A percentile compares a stretch with the other conserved stretches of the same genome.
Conservation (phyloP, 345 rosid genomes). For the Kandelia obovata region DNA sequence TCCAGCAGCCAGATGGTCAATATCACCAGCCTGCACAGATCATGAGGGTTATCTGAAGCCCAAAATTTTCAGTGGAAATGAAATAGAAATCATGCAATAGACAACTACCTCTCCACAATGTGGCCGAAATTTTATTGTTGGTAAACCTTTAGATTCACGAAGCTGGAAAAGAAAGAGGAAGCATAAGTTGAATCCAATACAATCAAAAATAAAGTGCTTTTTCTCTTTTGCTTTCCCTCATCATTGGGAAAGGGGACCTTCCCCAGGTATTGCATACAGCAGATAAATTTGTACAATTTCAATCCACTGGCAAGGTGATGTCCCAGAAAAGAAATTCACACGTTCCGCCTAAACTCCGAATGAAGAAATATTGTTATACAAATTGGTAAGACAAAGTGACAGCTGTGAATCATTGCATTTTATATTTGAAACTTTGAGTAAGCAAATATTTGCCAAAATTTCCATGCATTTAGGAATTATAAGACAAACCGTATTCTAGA, state of each 20-base stretch:
- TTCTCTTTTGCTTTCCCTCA: background rate
- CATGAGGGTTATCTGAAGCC: constrained; percentile 16
- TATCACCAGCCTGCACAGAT: constrained; percentile 47
- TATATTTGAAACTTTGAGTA: background rate
- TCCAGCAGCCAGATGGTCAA: constrained; percentile 55
- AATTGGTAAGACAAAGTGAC: background rate
- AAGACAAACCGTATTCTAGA: background rate
- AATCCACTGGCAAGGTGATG: background rate
- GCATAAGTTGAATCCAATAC: background rate
- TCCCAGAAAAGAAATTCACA: background rate
- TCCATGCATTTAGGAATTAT: background rate
- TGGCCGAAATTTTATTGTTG: constrained; percentile 54
- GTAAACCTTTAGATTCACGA: constrained; percentile 55
- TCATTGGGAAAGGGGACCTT: too few species aligned
- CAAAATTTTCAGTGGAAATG: background rate
- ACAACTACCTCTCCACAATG: constrained; percentile 54
- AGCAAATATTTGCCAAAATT: background rate
- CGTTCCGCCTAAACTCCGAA: background rate
- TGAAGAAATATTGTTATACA: background rate
- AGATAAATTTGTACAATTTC: background rate
- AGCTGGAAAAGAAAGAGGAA: constrained; percentile 34
- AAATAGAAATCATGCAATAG: constrained; percentile 3
- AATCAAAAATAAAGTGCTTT: constrained; percentile 2
- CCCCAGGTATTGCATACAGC: background rate
- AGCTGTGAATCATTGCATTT: background rate